Evolutionary conservation across 2,329 filamentous ascomycete genomes (phyloP), one percentile per base, ranked within the genome.

Genomic region (Fusarium kyushuense): DNA sequence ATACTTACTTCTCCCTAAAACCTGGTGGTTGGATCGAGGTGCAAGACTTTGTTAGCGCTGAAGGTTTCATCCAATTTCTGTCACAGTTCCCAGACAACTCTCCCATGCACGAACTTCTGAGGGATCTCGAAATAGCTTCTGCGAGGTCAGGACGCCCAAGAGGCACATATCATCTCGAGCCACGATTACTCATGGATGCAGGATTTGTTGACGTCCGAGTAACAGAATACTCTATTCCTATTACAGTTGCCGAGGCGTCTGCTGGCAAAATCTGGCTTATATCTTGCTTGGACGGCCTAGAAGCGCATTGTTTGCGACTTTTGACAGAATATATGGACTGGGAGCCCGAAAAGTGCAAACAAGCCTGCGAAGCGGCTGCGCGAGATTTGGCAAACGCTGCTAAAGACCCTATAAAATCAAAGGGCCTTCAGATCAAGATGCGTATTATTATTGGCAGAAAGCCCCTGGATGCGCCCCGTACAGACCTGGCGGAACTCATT

Each of bases 11-110:
- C 36, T 86, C 84, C 59, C 76, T 88, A 36, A 85, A 84, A 58
- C 86, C 86, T 1, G 86, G 86, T 41, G 86, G 85, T 16, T 88
- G 84, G 83, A 81, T 88, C 41, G 86, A 88, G 73, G 73, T 88
- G 9, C 74, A 85, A 43, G 86, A 88, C 67, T 84, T 84, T 70
- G 84, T 86, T 65, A 81, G 83, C 53, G 75, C 78, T n/a, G 80
- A 81, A 33, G 75, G 75, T 41, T 60, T 76, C 19, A 62, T 67
- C 36, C 69, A 71, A 42, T 80, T 79, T 61, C 62, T 75, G n/a
- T 70, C 70, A 1, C 64, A 72, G 8, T 86, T 85, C 57, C 76
- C 80, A 0, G 80, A 80, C n/a, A 36, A 63, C 17, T 85, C 84
- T 3, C 72, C 82, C n/a, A 78, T 84, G 43, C 80, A 81, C 60